Base-by-base conservation (phyloP, 192 early-diverging fungal species). In the Linnemannia exigua region DNA sequence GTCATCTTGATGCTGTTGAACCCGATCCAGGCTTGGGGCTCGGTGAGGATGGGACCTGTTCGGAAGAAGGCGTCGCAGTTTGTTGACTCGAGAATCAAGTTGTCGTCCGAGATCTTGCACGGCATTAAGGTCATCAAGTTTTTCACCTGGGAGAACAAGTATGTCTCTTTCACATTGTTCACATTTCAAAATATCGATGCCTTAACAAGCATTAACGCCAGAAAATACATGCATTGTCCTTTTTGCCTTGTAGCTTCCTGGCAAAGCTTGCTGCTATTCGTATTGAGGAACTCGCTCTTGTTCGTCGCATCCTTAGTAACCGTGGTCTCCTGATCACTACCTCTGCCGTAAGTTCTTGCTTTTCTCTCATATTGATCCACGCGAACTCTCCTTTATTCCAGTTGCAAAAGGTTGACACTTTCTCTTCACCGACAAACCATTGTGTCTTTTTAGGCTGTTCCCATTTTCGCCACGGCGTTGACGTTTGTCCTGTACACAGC, bases 81-180 rank as follows among this genome's bases (percentile, higher is more conserved):
- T 14, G 92, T 92, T 0, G 92, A 93, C 79, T 80, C 36, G n/a
- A 81, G 92, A 9, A 84, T 90, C 51, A 85, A 75, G 15, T 67
- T 90, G 4, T 87, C 88, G 19, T 88, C 91, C 61, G 90, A 93
- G 74, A 70, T 93, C 25, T 67, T 91, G 8, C 74, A 83, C 16
- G 83, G 91, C 12, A 88, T 94, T 19, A 89, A 89, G 15, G 87
- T 88, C 22, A 90, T 95, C 75, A 95, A 94, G 75, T 90, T 91
- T 38, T 94, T 92, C 70, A 92, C 90, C 9, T 94, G 78, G 78
- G 78, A 79, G 58, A 36, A 72, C 25, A 79, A 88, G 90, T 88
- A 89, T 12, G 68, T 73, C 25, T 33, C 28, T 20, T 36, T 25
- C 9, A 48, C 0, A 1, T 0, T 38, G 35, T 51, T 54, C 15